Percentiles rank a stretch among this genome's conserved stretches.
Evolutionary conservation across 257 asterid genomes (phyloP).

Genomic region (Solanum bukasovii): DNA sequence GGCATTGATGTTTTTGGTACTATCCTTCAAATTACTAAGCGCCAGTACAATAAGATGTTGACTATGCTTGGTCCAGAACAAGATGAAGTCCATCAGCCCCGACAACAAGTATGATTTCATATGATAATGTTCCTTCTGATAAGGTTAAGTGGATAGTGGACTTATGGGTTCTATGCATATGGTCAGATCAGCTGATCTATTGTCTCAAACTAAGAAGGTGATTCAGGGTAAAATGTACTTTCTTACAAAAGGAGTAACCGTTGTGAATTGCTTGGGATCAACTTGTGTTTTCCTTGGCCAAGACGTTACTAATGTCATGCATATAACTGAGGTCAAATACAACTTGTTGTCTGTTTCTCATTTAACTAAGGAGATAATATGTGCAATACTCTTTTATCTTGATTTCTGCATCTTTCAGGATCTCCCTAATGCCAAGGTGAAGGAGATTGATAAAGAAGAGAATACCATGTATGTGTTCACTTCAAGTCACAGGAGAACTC

Average conservation of each 20-base stretch:
- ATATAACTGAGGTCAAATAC: not conserved
- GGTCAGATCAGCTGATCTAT: fast-evolving
- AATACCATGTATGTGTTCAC: too few relatives aligned
- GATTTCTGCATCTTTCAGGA: too few relatives aligned
- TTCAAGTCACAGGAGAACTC: too few relatives aligned
- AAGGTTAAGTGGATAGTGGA: not conserved
- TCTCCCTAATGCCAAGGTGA: too few relatives aligned
- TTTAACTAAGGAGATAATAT: too few relatives aligned
- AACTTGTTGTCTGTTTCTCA: not conserved
- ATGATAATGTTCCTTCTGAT: not conserved
- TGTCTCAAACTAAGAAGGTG: not conserved
- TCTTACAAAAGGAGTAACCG: too few relatives aligned
- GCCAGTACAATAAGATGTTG: too few relatives aligned
- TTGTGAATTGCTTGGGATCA: too few relatives aligned
- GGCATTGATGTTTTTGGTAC: too few relatives aligned
- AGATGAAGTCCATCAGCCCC: not conserved
- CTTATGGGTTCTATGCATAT: not conserved
- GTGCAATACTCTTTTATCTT: not conserved
- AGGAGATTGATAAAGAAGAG: too few relatives aligned
- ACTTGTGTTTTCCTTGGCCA: not conserved
- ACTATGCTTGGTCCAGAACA: too few relatives aligned
- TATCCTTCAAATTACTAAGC: not conserved
- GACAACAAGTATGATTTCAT: not conserved
- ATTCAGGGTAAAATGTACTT: not conserved
- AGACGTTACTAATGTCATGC: not conserved